phyloP scores from a whole-genome alignment of 768 basidiomycete genomes.

The Kwoniella sp. region DNA sequence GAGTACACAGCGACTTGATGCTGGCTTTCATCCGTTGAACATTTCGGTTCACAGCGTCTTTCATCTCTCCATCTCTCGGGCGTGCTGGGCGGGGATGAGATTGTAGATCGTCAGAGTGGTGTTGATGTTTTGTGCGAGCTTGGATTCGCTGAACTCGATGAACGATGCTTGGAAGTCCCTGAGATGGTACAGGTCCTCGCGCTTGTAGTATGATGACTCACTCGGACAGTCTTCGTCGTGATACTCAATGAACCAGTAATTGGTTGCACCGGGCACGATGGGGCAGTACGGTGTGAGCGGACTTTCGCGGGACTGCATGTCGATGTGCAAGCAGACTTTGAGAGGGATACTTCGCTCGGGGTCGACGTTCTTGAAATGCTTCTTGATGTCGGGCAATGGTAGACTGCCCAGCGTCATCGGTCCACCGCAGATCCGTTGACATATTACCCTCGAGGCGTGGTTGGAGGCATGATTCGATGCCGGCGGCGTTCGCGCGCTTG shows the following conservation, averaged over 20 bases:
- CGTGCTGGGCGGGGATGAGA: not conserved
- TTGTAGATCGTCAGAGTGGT: not conserved
- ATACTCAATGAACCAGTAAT: not conserved
- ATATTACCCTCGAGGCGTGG: not conserved
- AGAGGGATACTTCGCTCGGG: not conserved
- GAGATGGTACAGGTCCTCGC: not conserved
- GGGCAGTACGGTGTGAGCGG: not conserved
- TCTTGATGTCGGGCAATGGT: not conserved
- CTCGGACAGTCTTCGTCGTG: not conserved
- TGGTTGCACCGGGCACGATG: not conserved
- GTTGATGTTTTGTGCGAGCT: not conserved
- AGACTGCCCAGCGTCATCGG: not conserved
- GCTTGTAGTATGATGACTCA: not conserved
- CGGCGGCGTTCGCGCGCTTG: too few species aligned
- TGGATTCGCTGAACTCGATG: not conserved
- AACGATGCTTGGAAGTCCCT: not conserved
- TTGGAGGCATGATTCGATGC: too few species aligned
- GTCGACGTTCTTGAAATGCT: not conserved
- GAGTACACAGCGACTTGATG: not conserved
- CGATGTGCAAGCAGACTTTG: not conserved
- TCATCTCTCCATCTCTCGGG: not conserved
- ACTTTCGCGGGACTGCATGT: not conserved
- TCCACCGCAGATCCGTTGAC: not conserved
- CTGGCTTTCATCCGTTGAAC: not conserved
- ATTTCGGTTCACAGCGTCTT: not conserved